Base-by-base conservation (phyloP, 306 rosid species). In the Herpetospermum pedunculosum region DNA sequence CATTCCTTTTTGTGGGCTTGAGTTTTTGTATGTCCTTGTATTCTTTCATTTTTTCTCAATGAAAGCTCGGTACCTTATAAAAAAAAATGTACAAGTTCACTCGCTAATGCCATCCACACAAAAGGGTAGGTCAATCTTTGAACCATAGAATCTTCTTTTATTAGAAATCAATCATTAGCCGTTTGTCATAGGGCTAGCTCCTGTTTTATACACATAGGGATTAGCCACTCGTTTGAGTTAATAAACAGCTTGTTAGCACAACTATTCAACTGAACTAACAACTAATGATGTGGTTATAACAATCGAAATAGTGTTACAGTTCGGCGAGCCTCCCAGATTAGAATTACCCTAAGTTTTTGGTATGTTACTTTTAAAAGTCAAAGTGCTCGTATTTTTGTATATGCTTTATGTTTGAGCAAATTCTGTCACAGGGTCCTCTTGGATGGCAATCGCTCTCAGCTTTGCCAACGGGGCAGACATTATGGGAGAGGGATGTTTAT, bases 361-460 rank as follows among this genome's bases (percentile, higher is more conserved):
- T 49, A 64, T 38, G 47, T 19, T 64, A 35, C 30, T 35, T 38
- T 37, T 38, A 12, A 38, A 19, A 64, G 18, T 38, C 49, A 21
- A 34, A 10, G 71, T 62, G 47, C 30, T 64, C 6, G 6, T 38
- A 64, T 38, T 59, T 79, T 52, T 77, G 70, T 76, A 68, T 79
- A 44, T 49, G 43, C 82, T 50, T 76, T 68, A 69, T 78, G 59
- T 73, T 80, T 83, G 44, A 59, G 77, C 83, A 65, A n/a, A 37
- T 64, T 37, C 85, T 84, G 26, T 82, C 83, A 64, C 89, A 93
- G 98, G 97, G 98, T 78, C 98, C 98, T 74, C 88, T 90, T 29
- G 98, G 97, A 79, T 90, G 92, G 87, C 98, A 89, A 75, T 86
- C 96, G 67, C 54, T 87, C 76, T 81, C 97, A 68, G 89, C 84